phyloP scores from a whole-genome alignment of 805 yeast genomes.

The Barnettozyma sp. region DNA sequence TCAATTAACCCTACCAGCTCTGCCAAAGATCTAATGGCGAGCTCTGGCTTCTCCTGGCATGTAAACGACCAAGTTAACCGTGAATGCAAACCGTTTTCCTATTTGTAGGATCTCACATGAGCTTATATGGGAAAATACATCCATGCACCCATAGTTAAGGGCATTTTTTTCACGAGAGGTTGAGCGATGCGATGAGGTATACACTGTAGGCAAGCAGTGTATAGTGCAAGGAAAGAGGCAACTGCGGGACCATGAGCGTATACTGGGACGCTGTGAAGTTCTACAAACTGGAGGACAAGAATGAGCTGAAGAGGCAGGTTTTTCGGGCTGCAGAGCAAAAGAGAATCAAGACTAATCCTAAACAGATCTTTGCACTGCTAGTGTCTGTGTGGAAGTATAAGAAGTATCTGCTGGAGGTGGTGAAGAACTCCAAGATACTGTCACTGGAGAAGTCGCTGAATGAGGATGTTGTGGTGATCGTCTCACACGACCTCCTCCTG shows the following conservation, averaged over 20 bases:
- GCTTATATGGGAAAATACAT: too few relatives aligned
- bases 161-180: constrained; percentile 1
- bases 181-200: constrained; percentile 7
- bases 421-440: constrained; percentile 63
- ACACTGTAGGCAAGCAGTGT: not conserved
- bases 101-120: too few relatives aligned
- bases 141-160: not conserved
- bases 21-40: too few relatives aligned
- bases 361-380: constrained; percentile 80
- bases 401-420: constrained; percentile 52
- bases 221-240: not conserved
- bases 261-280: constrained; percentile 11
- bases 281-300: constrained; percentile 5
- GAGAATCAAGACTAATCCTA: constrained; percentile 59
- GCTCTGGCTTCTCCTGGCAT: too few relatives aligned
- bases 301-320: constrained; percentile 23
- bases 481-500: constrained; percentile 77
- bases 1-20: too few relatives aligned
- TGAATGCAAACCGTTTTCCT: too few relatives aligned
- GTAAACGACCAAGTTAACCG: too few relatives aligned
- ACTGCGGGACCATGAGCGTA: constrained; percentile 5
- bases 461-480: constrained; percentile 48
- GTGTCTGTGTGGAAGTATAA: constrained; percentile 69
- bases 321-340: constrained; percentile 42
- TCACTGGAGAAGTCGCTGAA: constrained; percentile 45